Evolutionary conservation across 164 flowering plant genomes (phyloP).

Genomic region (Malania oleifera): DNA sequence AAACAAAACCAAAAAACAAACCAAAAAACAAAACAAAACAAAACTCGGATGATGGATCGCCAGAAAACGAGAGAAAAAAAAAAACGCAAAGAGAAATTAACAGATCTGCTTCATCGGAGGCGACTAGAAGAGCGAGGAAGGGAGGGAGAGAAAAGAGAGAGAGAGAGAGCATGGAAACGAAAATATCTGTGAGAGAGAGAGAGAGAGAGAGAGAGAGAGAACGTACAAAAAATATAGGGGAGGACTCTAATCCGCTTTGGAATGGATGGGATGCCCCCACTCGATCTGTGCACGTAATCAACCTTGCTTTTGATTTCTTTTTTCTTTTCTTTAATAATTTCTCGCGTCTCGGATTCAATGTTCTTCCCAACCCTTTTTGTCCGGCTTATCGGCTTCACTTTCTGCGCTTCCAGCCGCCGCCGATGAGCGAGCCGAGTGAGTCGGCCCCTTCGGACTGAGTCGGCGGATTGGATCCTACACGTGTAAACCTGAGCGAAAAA

Average conservation of each 20-base stretch:
- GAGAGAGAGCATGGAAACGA: too few relatives aligned
- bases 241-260: neutral
- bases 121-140: neutral
- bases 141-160: neutral
- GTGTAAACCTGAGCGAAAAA: too few relatives aligned
- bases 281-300: conserved; percentile 6
- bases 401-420: neutral
- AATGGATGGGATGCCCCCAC: conserved; percentile 17
- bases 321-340: neutral
- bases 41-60: too few relatives aligned
- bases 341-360: conserved; percentile 3
- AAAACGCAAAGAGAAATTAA: neutral
- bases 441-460: too few relatives aligned
- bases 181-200: too few relatives aligned
- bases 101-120: conserved; percentile 8
- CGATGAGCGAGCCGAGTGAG: too few relatives aligned
- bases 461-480: too few relatives aligned
- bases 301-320: neutral
- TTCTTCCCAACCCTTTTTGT: too few relatives aligned
- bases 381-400: neutral
- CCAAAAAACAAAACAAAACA: neutral
- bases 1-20: too few relatives aligned
- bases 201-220: neutral
- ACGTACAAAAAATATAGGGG: neutral
- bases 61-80: neutral